Conservation (phyloP, 2,329 filamentous ascomycete species). For the Botrytis tulipae region DNA sequence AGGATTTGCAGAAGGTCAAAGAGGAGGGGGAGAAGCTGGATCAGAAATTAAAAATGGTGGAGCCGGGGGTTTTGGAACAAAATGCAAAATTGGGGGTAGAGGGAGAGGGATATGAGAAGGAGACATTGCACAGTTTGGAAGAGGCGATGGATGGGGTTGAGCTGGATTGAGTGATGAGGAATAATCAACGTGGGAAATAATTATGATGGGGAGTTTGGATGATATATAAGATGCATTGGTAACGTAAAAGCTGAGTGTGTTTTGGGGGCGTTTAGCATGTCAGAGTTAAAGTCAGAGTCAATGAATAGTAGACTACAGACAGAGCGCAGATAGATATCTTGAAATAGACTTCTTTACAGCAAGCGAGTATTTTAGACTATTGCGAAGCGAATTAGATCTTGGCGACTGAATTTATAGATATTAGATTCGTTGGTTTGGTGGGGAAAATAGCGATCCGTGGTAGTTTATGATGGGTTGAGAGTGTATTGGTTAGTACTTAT, state of each 20-base stretch:
- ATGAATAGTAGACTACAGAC: neutral
- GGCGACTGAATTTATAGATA: neutral
- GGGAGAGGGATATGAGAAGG: neutral
- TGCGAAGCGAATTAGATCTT: neutral
- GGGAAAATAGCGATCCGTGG: neutral
- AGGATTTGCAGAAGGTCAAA: conserved; percentile 26
- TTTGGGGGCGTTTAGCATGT: too few species aligned
- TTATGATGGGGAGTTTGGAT: neutral
- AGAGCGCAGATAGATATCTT: neutral
- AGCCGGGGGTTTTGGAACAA: conserved; percentile 28
- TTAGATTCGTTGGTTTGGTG: neutral
- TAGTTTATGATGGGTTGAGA: neutral
- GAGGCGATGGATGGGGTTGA: conserved; percentile 38
- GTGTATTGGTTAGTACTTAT: neutral
- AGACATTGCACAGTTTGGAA: conserved; percentile 27
- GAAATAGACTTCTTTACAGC: neutral
- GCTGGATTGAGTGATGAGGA: conserved; percentile 31
- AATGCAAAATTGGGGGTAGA: neutral
- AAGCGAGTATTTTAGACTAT: neutral
- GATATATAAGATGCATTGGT: neutral
- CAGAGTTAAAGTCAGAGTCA: neutral
- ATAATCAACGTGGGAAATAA: neutral
- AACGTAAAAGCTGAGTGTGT: too few species aligned
- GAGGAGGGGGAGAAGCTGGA: conserved; percentile 25
- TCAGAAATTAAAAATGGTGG: conserved; percentile 28